Evolutionary conservation across 2,329 filamentous ascomycete species (phyloP), one percentile per base, ranked within the genome.

Genomic region (Dissoconium aciculare): DNA sequence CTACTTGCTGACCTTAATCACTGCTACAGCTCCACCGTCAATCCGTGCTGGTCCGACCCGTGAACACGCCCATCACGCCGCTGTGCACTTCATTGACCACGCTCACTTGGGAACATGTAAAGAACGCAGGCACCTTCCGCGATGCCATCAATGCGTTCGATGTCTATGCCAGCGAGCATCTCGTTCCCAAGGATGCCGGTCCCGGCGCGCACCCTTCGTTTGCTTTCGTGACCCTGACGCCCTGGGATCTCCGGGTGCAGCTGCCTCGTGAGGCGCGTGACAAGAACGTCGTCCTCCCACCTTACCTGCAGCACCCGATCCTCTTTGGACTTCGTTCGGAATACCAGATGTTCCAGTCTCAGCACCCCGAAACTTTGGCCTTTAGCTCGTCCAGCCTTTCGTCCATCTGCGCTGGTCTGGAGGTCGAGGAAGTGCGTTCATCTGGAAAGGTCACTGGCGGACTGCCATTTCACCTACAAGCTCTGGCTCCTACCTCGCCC

Each of bases 371-470:
- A 63, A 94, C 87, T 34, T 70, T 98, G 32, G 87, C 89, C 3
- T 98, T 95, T 52, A 89, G 87, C 11, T 87, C 89, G 29, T 93
- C 83, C 36, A 91, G 89, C 56, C 69, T 98, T 42, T 78, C 85
- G 47, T 95, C 95, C 60, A 98, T 98, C 56, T 98, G 89, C 63
- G 89, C 89, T 41, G 89, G 89, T 32, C 75, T 98, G 32, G 89
- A 98, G 61, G 89, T 98, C 28, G 89, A 98, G 60, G 85, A 91
- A 33, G 84, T 98, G 21, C 85, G 95, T 60, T 87, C 85, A 8
- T 95, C 85, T 51, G 87, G 89, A 34, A 89, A 89, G 26, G 95
- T 98, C 62, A 98, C 95, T 62, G 89, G 95, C 57, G 95, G 95
- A 55, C 69, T 98, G 23, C 89, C 89, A 8, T 98, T 98, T 63